Conservation (phyloP, 352 stramenopile genomes). For the Globisporangium polare region DNA sequence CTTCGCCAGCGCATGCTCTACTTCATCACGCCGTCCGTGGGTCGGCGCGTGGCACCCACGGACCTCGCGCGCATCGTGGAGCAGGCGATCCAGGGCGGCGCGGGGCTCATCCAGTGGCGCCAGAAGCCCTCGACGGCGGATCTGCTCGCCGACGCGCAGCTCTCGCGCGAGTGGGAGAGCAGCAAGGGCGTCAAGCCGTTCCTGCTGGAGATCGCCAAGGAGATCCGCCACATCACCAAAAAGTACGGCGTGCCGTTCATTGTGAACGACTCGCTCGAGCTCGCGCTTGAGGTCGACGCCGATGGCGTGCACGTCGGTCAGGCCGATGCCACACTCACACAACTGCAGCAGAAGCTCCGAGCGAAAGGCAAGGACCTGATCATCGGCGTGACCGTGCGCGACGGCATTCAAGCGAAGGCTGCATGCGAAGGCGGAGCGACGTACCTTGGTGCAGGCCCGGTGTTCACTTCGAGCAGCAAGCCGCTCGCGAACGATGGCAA, state of each 20-base stretch:
- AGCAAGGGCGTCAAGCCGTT: conserved; percentile 19
- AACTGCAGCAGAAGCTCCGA: conserved; percentile 17
- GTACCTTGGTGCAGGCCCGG: conserved; percentile 49
- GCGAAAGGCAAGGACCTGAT: conserved; percentile 31
- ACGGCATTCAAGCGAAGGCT: conserved; percentile 31
- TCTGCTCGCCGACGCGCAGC: conserved; percentile 19
- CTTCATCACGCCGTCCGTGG: conserved; percentile 58
- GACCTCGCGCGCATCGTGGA: conserved; percentile 34
- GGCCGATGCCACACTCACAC: conserved; percentile 24
- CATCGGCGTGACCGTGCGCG: conserved; percentile 49
- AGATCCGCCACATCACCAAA: conserved; percentile 34
- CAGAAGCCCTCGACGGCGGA: conserved; percentile 41
- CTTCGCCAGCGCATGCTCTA: conserved; percentile 31
- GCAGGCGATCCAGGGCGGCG: conserved; percentile 41
- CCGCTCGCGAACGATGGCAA: conserved; percentile 47
- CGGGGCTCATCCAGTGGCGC: conserved; percentile 45
- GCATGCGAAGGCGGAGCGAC: conserved; percentile 40
- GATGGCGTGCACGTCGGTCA: conserved; percentile 60
- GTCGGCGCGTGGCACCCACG: conserved; percentile 17
- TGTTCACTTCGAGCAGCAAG: conserved; percentile 54
- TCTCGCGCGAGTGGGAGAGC: conserved; percentile 24
- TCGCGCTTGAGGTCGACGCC: conserved; percentile 38
- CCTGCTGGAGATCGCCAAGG: conserved; percentile 28
- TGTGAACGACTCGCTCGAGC: conserved; percentile 50
- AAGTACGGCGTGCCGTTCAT: conserved; percentile 41